Base-by-base conservation (phyloP, 352 stramenopile genomes). In the Globisporangium barbulae region DNA sequence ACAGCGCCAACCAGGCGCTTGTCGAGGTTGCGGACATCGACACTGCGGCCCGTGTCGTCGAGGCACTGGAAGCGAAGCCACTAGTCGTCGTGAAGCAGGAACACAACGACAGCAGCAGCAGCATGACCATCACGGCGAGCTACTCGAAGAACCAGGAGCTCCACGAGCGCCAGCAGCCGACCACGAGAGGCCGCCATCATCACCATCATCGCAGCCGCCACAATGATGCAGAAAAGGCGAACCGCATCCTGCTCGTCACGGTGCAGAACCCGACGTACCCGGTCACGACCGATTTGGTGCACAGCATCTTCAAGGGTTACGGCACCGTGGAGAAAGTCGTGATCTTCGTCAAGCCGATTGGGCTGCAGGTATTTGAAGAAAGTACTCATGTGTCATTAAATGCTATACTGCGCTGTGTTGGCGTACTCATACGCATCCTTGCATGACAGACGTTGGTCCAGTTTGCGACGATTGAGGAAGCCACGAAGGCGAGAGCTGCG, bases 131-230 rank as follows among this genome's bases (percentile, higher is more conserved):
- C 13, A 57, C 69, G 0, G 75, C 72, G 30, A 75, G 65, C 54
- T 88, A 79, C 69, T 84, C 76, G 50, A 85, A 83, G 72, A 87
- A 82, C 66, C 79, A 85, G 65, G 75, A 89, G 71, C 71, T 85
- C 19, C 75, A 75, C 59, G 75, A 81, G 25, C 68, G 66, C 17
- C 66, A 70, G 48, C 48, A 30, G 33, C 58, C 58, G 31, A 49
- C 64, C 9, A 35, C 65, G 22, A 33, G 63, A 30, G 47, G 47
- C 19, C 53, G 60, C 6, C 31, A 59, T 19, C 54, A 64, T 15
- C 52, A 64, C n/a, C 41, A 67, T 5, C 33, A 35, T n/a, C 37
- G 37, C 17, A 33, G 61, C 12, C 35, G 48, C 10, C 33, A 33
- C 37, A 54, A 66, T 3, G 37, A 31, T 12, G 3, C 54, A 28